A percentile compares a stretch with the other conserved stretches of the same genome.
These are phyloP conservation scores for Thermoascus crustaceus DNA, from an alignment of 2,329 filamentous ascomycete genomes.

Conservation along the genomic window DNA sequence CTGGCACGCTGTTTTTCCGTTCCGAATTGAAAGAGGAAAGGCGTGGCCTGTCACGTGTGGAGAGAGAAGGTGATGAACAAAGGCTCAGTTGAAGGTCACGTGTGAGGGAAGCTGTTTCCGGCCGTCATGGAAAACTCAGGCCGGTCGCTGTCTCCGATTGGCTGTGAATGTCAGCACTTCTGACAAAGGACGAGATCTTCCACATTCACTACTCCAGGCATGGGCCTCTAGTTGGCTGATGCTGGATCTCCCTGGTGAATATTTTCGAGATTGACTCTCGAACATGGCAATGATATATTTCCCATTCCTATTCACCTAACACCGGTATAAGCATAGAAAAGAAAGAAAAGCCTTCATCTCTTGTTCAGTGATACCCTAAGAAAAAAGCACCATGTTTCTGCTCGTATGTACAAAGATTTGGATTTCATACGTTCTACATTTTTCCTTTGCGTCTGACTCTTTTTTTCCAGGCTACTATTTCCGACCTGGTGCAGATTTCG, in stretches of 20 bases:
- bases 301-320: too few species aligned
- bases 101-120: too few species aligned
- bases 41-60: not conserved
- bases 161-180: not conserved
- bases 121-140: not conserved
- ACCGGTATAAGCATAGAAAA: not conserved
- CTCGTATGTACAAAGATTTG: not conserved
- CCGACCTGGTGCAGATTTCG: conserved; percentile 86
- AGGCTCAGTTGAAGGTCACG: too few species aligned
- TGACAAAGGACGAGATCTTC: not conserved
- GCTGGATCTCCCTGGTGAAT: too few species aligned
- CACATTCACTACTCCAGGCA: not conserved
- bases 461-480: conserved; percentile 66
- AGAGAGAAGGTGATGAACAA: too few species aligned
- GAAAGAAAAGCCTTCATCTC: conserved; percentile 1
- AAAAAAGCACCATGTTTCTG: conserved; percentile 2
- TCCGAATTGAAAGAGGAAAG: not conserved
- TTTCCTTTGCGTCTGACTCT: not conserved
- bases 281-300: too few species aligned
- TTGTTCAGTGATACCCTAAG: not conserved
- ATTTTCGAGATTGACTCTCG: too few species aligned
- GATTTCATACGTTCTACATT: not conserved
- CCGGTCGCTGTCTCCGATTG: not conserved
- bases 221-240: not conserved
- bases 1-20: conserved; percentile 1